Evolutionary conservation across 2,329 filamentous ascomycete species (phyloP).

Genomic region (Pseudovirgaria hyperparasitica): DNA sequence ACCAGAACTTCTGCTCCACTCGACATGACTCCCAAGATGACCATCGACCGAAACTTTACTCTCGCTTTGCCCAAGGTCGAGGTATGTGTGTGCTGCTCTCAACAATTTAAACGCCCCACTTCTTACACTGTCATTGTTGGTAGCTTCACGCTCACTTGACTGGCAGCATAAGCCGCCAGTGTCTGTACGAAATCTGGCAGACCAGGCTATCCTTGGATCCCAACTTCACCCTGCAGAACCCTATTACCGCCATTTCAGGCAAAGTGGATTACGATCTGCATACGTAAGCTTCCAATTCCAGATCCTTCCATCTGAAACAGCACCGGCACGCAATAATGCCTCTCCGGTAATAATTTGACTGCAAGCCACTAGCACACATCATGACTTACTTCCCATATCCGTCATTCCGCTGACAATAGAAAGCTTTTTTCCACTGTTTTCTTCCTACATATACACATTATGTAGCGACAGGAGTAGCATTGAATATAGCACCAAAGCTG

Average conservation of each 20-base stretch:
- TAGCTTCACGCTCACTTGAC: conserved; percentile 72
- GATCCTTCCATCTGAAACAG: conserved; percentile 1
- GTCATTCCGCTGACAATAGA: not conserved
- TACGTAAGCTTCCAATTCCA: conserved; percentile 35
- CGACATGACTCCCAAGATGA: not conserved
- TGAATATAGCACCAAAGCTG: conserved; percentile 48
- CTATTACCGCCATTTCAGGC: conserved; percentile 52
- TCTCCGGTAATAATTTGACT: no score
- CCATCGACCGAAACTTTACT: conserved; percentile 14
- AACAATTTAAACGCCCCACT: conserved; percentile 7
- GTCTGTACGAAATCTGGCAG: conserved; percentile 63
- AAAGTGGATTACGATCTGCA: conserved; percentile 59
- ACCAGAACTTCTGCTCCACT: not conserved
- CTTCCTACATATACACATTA: conserved; percentile 66
- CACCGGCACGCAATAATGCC: no score
- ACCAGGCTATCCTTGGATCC: conserved; percentile 40
- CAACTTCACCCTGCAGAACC: conserved; percentile 50
- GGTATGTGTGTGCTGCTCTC: conserved; percentile 14
- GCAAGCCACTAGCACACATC: no score
- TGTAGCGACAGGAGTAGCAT: conserved; percentile 51
- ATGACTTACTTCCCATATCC: no score
- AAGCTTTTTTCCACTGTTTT: conserved; percentile 66
- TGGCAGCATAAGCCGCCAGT: conserved; percentile 61
- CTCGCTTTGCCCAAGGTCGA: conserved; percentile 30
- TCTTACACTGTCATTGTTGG: conserved; percentile 8